Percentiles rank a stretch among this genome's conserved stretches.
Conservation (phyloP, 129 eudicot genomes). For the Erigeron canadensis region DNA sequence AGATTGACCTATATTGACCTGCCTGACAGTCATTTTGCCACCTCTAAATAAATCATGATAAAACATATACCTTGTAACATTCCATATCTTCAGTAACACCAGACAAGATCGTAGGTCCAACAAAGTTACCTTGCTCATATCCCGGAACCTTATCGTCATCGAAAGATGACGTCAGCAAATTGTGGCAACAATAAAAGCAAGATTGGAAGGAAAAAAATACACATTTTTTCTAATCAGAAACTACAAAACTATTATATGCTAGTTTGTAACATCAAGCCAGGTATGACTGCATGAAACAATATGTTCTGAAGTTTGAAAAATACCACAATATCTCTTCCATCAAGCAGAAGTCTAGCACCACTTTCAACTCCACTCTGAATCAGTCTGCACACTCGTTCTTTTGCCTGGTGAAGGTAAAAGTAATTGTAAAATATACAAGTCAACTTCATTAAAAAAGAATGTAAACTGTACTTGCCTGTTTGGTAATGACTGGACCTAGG, state of each 20-base stretch:
- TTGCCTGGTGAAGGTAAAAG: constrained; percentile 56
- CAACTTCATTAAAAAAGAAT: not conserved
- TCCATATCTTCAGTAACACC: constrained; percentile 95
- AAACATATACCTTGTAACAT: constrained; percentile 72
- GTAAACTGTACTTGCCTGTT: constrained; percentile 59
- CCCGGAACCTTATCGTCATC: constrained; percentile 72
- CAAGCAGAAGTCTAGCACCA: constrained; percentile 87
- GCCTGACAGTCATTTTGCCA: not conserved
- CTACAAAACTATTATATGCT: not conserved
- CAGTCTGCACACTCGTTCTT: constrained; percentile 76
- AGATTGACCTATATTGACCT: not conserved
- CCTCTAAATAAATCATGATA: not conserved
- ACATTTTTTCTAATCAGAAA: not conserved
- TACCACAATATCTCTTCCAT: constrained; percentile 93
- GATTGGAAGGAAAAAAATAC: not conserved
- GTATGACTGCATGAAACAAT: not conserved
- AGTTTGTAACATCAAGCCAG: constrained; percentile 6
- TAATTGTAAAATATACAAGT: not conserved
- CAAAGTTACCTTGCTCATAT: constrained; percentile 86
- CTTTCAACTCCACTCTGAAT: constrained; percentile 79
- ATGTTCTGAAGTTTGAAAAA: constrained; percentile 3
- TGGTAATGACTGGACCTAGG: constrained; percentile 97
- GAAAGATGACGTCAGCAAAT: not conserved
- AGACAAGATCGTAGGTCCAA: constrained; percentile 93
- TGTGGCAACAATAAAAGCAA: not conserved